Evolutionary conservation across 257 asterid genomes (phyloP).

Genomic region (Solanum arcanum): DNA sequence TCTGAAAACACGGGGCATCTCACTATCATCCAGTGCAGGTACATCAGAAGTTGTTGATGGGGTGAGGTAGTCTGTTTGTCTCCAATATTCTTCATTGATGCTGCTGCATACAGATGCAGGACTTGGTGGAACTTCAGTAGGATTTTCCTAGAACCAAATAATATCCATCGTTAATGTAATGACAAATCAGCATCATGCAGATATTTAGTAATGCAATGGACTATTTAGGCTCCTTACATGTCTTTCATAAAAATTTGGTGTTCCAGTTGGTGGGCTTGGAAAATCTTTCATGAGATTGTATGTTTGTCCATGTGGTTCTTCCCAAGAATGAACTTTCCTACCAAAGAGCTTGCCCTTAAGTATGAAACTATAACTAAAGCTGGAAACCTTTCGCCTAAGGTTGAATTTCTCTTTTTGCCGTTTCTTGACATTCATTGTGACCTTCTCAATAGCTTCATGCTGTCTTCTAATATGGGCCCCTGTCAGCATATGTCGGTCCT

Average conservation of each 20-base stretch:
- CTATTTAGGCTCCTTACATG: slow-evolving; percentile 38
- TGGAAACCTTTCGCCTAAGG: slow-evolving; percentile 75
- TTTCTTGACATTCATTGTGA: slow-evolving; percentile 39
- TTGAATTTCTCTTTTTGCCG: slow-evolving; percentile 68
- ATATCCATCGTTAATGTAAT: neutral
- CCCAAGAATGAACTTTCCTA: slow-evolving; percentile 50
- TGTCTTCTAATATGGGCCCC: slow-evolving; percentile 80
- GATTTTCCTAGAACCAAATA: slow-evolving; percentile 52
- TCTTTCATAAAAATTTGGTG: slow-evolving; percentile 39
- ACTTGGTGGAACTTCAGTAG: slow-evolving; percentile 98
- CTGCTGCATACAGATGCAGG: slow-evolving; percentile 96
- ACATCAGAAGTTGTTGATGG: slow-evolving; percentile 56
- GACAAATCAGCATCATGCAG: neutral
- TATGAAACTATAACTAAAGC: slow-evolving; percentile 67
- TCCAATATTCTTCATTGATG: slow-evolving; percentile 61
- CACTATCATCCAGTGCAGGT: slow-evolving; percentile 46
- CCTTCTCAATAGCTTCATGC: slow-evolving; percentile 66
- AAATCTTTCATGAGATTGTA: slow-evolving; percentile 37
- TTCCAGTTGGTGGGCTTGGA: slow-evolving; percentile 36
- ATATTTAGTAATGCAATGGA: neutral
- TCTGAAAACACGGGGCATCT: slow-evolving; percentile 54
- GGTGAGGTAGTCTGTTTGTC: slow-evolving; percentile 54
- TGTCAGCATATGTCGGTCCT: slow-evolving; percentile 64
- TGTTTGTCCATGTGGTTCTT: slow-evolving; percentile 24
- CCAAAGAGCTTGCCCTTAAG: slow-evolving; percentile 73